Evolutionary conservation across 371 early-diverging fungal genomes (phyloP), one percentile per base, ranked within the genome.

Genomic region (Chytridium lagenaria): DNA sequence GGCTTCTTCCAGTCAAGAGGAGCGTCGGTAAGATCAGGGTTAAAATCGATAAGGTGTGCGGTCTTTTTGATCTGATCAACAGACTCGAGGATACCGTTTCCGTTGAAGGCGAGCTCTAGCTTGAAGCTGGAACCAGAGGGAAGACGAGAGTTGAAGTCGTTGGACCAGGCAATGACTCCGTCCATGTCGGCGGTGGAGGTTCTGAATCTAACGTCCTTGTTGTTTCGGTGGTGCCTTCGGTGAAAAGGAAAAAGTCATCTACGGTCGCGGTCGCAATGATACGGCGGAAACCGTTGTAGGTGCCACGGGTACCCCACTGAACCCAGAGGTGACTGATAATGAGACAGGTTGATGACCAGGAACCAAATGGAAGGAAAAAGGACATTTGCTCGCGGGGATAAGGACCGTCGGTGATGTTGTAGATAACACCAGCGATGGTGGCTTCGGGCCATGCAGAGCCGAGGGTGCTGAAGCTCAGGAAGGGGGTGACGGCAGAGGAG

Each of bases 231-330:
- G 33, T 26, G 5, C 7, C 66, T 12, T 37, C 63, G 50, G 71
- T 71, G 37, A 51, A 39, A 3, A 68, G 33, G 68, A 57, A 50
- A 33, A 33, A 34, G 52, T 52, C 68, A 28, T 68, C 68, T 33
- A 50, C 51, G 33, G 50, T 49, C 44, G 44, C 15, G 33, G 51
- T 63, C 19, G 51, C 30, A 59, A 55, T 51, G 30, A 73, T 57
- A 34, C 74, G 69, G 23, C 77, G 69, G 67, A 77, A 77, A 26
- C 78, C 75, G 34, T 66, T 69, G 70, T 75, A 78, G 22, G 71
- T 30, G 3, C 73, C 73, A 30, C 72, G 75, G 30, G 74, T 78
- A 19, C 75, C 78, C 78, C 78, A 78, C 37, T 52, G 40, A 19
- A 76, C 38, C 72, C 76, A 78, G 33, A 76, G 37, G 59, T 78